Evolutionary conservation across 208 protist species (phyloP).

Genomic region (Acanthamoeba divionensis): DNA sequence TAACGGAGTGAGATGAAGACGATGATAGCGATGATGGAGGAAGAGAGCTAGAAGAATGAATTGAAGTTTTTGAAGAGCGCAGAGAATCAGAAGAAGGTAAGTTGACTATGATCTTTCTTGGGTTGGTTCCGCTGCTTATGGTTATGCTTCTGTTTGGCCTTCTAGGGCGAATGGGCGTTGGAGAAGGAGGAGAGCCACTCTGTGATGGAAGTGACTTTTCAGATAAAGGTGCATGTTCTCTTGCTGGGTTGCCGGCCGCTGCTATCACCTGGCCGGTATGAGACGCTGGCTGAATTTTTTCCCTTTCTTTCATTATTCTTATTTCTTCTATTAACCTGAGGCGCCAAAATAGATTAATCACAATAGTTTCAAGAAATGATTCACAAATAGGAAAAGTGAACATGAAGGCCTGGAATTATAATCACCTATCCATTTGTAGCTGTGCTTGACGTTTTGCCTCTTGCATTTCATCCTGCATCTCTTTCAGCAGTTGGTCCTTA

Average conservation of each 20-base stretch:
- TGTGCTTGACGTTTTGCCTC: background rate
- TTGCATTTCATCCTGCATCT: slow-evolving; percentile 3
- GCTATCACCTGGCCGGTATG: background rate
- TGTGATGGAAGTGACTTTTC: background rate
- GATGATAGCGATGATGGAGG: background rate
- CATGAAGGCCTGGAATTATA: too few relatives aligned
- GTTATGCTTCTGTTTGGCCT: background rate
- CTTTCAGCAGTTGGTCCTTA: background rate
- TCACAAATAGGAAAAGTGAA: background rate
- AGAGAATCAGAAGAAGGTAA: background rate
- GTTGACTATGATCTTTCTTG: background rate
- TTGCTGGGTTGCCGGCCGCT: background rate
- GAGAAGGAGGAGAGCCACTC: background rate
- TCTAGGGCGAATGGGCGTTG: background rate
- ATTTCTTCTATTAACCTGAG: background rate
- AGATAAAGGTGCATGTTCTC: background rate
- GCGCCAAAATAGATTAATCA: too few relatives aligned
- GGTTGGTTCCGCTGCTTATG: background rate
- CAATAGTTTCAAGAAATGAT: background rate
- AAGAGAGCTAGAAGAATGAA: background rate
- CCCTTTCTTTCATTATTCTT: background rate
- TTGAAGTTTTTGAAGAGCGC: background rate
- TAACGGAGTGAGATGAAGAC: background rate
- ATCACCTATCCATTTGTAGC: background rate
- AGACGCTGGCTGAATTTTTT: background rate